Evolutionary conservation across 805 yeast species (phyloP).

Genomic region (Sugiyamaella marilandica): DNA sequence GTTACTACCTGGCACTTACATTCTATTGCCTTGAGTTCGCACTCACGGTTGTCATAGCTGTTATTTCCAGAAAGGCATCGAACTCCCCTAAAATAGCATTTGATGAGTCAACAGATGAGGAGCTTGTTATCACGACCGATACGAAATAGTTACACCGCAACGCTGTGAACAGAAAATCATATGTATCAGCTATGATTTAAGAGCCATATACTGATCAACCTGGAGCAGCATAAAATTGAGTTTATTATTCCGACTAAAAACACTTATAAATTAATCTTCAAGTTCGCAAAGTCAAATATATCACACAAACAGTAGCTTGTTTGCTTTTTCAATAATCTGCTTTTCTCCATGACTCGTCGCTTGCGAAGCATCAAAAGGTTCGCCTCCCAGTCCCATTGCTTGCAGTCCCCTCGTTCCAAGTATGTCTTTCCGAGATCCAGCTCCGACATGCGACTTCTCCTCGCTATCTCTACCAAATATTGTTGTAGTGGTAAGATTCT

Average conservation of each 20-base stretch:
- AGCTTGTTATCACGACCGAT: too few species aligned
- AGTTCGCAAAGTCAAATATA: not conserved
- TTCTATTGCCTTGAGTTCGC: conserved; percentile 4
- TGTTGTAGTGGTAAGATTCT: conserved; percentile 20
- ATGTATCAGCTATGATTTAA: not conserved
- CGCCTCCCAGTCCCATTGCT: conserved; percentile 14
- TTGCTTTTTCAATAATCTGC: conserved; percentile 9
- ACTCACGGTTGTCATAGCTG: not conserved
- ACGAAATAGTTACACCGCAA: too few species aligned
- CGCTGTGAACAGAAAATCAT: too few species aligned
- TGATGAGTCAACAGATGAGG: too few species aligned
- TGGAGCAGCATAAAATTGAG: not conserved
- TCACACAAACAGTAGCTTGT: conserved; percentile 6
- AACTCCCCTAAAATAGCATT: too few species aligned
- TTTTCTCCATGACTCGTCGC: conserved; percentile 10
- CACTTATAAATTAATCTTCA: not conserved
- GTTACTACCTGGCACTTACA: conserved; percentile 6
- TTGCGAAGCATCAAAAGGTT: conserved; percentile 3
- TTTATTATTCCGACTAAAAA: not conserved
- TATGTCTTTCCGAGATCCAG: conserved; percentile 8
- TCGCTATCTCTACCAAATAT: conserved; percentile 19
- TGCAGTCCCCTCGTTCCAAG: conserved; percentile 3
- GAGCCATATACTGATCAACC: conserved; percentile 2
- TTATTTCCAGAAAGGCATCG: too few species aligned
- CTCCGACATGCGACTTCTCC: conserved; percentile 12